Percentiles rank a stretch among this genome's conserved stretches.
Evolutionary conservation across 805 yeast species (phyloP).

Genomic region (Saturnispora quitensis): DNA sequence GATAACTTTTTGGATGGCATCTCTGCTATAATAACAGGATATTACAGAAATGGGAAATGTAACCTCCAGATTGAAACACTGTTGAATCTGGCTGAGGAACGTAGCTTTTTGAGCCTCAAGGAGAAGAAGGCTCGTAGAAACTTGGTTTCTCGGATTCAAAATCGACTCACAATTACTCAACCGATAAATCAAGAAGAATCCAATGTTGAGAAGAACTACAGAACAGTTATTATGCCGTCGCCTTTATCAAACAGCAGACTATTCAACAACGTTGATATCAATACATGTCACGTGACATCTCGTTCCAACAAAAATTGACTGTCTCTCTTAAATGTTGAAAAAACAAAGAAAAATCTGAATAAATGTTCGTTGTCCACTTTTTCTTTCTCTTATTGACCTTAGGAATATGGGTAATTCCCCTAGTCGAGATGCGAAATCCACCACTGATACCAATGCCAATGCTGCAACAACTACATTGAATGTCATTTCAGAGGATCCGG

Average conservation of each 20-base stretch:
- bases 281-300: neutral
- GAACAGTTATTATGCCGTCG: neutral
- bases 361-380: neutral
- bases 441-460: neutral
- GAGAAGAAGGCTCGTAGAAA: neutral
- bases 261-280: neutral
- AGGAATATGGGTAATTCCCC: slow-evolving; percentile 8
- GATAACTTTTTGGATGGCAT: neutral
- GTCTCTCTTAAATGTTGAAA: neutral
- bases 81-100: neutral
- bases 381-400: neutral
- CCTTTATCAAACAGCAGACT: neutral
- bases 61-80: neutral
- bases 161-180: neutral
- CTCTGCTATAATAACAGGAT: neutral
- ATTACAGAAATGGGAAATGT: neutral
- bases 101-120: neutral
- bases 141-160: neutral
- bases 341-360: neutral
- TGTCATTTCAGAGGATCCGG: slow-evolving; percentile 25
- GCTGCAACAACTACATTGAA: neutral
- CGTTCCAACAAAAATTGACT: neutral
- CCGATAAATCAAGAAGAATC: neutral
- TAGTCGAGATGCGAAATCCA: neutral
- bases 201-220: neutral